Base-by-base conservation (phyloP, 306 rosid species). In the Prinsepia uniflora region DNA sequence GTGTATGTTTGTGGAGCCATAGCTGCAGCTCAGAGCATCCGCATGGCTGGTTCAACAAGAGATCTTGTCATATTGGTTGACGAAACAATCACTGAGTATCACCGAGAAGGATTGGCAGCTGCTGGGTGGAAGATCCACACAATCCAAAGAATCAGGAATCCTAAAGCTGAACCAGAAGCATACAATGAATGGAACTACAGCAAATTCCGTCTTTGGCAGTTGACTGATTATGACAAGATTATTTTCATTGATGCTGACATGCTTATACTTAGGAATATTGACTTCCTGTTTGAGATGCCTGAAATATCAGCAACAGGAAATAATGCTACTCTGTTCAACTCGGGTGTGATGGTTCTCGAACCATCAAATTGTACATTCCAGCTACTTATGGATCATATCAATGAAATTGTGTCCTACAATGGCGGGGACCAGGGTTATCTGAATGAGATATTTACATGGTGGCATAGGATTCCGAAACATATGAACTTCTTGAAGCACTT, bases 181-280 rank as follows among this genome's bases (percentile, higher is more conserved):
- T 94, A 94, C 81, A 94, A 91, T 39, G 99, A 91, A 56, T 94
- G 97, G 97, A 94, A 94, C 82, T 91, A 91, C 85, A 94, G 99
- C 92, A 94, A 94, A 76, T 94, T 94, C 76, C 76, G 99, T 72
- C 72, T 94, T 53, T 94, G 96, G 99, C 95, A 94, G 79, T 79
- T 94, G 11, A 89, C 96, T 58, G 96, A 94, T 55, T 94, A 94
- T 65, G 97, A 90, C 87, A 94, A 91, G 84, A 87, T 94, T 70
- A 94, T 94, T 61, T 94, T 94, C 91, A 86, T 94, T 47, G 98
- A 94, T 48, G 97, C 97, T 20, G 97, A 94, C 78, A 70, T 91
- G 60, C 88, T 94, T 17, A 84, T 94, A 70, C 88, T 94, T 2
- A 82, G 90, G 72, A 94, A 91, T 74, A 89, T 90, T 17, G 97